These are phyloP conservation scores for Alternaria longipes DNA, from an alignment of 2,329 filamentous ascomycete species.

Conservation along the genomic window DNA sequence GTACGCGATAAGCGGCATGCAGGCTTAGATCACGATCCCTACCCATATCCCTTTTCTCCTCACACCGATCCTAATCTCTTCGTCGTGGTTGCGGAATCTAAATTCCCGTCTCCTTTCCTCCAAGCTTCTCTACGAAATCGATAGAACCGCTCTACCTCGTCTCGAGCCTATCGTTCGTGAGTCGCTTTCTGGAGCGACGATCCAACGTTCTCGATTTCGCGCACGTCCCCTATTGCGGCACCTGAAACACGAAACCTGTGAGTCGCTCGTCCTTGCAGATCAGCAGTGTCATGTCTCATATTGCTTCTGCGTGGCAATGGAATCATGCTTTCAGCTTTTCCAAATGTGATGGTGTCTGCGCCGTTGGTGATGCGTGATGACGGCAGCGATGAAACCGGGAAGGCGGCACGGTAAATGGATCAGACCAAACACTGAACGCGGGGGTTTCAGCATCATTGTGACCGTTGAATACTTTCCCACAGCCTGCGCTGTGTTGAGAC, in stretches of 20 bases:
- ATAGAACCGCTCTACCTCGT: background rate
- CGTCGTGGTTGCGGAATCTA: background rate
- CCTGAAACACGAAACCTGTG: background rate
- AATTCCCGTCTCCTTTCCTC: background rate
- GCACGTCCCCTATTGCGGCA: background rate
- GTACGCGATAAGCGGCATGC: constrained; percentile 8
- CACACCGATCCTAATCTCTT: background rate
- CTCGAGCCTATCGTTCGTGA: background rate
- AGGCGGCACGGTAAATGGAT: background rate
- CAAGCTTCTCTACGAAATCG: background rate
- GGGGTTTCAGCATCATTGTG: background rate
- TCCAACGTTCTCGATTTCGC: constrained; percentile 1
- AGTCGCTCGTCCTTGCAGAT: constrained; percentile 3
- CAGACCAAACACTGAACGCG: background rate
- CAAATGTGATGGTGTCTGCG: background rate
- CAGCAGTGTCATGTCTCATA: background rate
- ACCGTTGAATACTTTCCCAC: background rate
- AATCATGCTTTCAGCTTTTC: background rate
- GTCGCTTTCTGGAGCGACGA: background rate
- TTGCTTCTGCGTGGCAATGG: background rate
- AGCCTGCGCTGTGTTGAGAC: background rate
- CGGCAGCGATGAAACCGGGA: constrained; percentile 3
- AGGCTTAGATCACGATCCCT: background rate
- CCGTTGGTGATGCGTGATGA: background rate
- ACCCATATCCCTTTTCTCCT: background rate